Conservation (phyloP, 805 yeast species). For the Cyberlindnera nakhonratchasimensis region DNA sequence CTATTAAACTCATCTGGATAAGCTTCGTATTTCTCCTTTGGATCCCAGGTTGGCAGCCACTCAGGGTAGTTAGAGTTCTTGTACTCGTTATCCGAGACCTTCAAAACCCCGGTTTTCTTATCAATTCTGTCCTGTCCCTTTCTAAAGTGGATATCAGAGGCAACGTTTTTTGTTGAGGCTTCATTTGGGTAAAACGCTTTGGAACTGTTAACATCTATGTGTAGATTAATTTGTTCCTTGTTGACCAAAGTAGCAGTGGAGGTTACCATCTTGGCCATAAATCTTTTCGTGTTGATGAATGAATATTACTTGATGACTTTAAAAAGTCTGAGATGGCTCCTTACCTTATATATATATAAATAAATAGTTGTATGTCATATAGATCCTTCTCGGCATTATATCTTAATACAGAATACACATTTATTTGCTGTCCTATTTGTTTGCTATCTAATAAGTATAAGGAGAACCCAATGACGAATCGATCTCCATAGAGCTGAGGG, state of each 20-base stretch:
- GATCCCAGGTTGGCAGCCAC: slow-evolving; percentile 68
- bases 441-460: no score
- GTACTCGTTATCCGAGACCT: slow-evolving; percentile 39
- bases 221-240: background rate
- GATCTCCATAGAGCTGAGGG: no score
- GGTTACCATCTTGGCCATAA: background rate
- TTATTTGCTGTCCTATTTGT: no score
- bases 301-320: background rate
- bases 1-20: slow-evolving; percentile 48
- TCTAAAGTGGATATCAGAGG: slow-evolving; percentile 40
- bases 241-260: background rate
- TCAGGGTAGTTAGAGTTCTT: slow-evolving; percentile 43
- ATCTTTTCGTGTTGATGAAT: no score
- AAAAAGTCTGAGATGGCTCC: no score
- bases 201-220: background rate
- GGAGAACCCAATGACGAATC: no score
- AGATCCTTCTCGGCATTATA: no score
- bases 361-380: no score
- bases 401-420: no score
- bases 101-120: slow-evolving; percentile 41
- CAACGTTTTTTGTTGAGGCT: background rate
- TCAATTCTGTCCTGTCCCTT: slow-evolving; percentile 47
- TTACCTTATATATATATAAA: background rate
- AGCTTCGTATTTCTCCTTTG: slow-evolving; percentile 48
- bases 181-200: background rate